Evolutionary conservation across 1,139 yeast species (phyloP).

Genomic region (Hanseniaspora sp.): DNA sequence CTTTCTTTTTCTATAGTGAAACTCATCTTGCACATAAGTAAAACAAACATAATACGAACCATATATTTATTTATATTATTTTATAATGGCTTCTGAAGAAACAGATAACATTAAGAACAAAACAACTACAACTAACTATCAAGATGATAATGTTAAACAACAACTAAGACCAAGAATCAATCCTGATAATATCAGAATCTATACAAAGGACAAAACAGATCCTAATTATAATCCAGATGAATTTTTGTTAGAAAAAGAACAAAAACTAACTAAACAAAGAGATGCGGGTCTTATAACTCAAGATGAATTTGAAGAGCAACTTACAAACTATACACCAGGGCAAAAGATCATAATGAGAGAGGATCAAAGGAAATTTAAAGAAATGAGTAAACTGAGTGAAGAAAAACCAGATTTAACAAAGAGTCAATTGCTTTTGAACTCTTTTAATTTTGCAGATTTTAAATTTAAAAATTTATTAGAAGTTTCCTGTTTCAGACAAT

Average conservation of each 20-base stretch:
- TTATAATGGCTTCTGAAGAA: not conserved
- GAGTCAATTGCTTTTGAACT: conserved; percentile 29
- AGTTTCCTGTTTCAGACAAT: conserved; percentile 85
- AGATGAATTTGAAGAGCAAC: conserved; percentile 17
- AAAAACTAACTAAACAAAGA: conserved; percentile 2
- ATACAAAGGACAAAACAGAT: conserved; percentile 6
- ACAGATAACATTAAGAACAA: not conserved
- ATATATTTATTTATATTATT: too few relatives aligned
- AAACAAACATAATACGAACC: too few relatives aligned
- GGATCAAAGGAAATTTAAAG: conserved; percentile 31
- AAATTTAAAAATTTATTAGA: conserved; percentile 41
- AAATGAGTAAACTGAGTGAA: conserved; percentile 20
- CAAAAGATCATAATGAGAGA: conserved; percentile 32
- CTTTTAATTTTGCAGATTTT: conserved; percentile 42
- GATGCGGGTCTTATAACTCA: conserved; percentile 10
- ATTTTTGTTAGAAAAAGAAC: conserved; percentile 10
- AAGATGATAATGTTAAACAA: not conserved
- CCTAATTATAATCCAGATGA: conserved; percentile 13
- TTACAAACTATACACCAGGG: conserved; percentile 26
- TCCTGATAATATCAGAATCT: conserved; percentile 14
- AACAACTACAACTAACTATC: not conserved
- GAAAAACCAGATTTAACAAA: conserved; percentile 25
- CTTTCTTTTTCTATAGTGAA: too few relatives aligned
- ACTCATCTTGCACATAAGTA: too few relatives aligned
- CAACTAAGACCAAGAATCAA: conserved; percentile 11